Evolutionary conservation across 2,329 filamentous ascomycete genomes (phyloP).

Genomic region (Pseudocercospora fijiensis): DNA sequence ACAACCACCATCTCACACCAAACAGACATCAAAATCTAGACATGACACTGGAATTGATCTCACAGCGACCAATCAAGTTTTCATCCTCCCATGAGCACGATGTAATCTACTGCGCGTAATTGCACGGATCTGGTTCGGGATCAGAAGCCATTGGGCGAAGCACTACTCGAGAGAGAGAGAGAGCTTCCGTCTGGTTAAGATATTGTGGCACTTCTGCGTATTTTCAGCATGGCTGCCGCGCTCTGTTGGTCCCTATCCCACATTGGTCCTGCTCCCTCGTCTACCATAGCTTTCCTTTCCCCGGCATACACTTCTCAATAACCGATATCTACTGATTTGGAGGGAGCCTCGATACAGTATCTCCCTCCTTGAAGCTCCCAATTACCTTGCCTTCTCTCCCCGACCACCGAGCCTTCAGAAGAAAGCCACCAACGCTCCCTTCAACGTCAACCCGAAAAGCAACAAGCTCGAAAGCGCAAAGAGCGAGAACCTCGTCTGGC

Average conservation of each 20-base stretch:
- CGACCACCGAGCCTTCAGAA: background rate
- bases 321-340: background rate
- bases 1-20: too few species aligned
- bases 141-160: too few species aligned
- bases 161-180: background rate
- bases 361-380: background rate
- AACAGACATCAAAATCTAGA: too few species aligned
- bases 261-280: background rate
- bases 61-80: too few species aligned
- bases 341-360: background rate
- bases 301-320: too few species aligned
- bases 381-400: background rate
- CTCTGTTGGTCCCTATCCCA: background rate
- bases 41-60: too few species aligned
- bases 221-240: background rate
- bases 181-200: background rate
- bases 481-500: constrained; percentile 1
- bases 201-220: background rate
- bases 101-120: background rate
- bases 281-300: background rate
- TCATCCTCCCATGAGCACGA: too few species aligned
- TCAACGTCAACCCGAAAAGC: background rate
- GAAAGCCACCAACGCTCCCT: background rate
- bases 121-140: background rate
- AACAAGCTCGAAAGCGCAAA: constrained; percentile 1